Evolutionary conservation across 345 rosid species (phyloP).

Genomic region (Aurinia saxatilis): DNA sequence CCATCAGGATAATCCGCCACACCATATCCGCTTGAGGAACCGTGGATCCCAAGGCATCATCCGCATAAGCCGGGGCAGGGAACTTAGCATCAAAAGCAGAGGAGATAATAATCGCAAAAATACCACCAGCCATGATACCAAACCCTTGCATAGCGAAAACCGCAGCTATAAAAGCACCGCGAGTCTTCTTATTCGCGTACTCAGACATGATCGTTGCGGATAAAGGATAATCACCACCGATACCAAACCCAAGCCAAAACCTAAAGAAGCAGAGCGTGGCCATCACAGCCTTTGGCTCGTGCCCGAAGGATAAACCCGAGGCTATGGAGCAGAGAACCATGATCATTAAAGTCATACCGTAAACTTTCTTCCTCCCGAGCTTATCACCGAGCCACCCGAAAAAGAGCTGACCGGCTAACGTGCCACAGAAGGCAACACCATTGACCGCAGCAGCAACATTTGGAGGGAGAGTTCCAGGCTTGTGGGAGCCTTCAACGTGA

Average conservation of each 20-base stretch:
- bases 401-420: conserved; percentile 29
- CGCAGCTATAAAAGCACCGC: conserved; percentile 33
- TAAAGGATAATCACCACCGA: conserved; percentile 39
- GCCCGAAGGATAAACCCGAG: conserved; percentile 32
- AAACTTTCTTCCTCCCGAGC: conserved; percentile 71
- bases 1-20: conserved; percentile 38
- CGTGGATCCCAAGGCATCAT: conserved; percentile 21
- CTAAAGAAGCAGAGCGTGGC: conserved; percentile 30
- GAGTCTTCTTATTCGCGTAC: conserved; percentile 38
- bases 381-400: conserved; percentile 60
- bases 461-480: conserved; percentile 38
- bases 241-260: conserved; percentile 35
- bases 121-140: conserved; percentile 35
- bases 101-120: conserved; percentile 29
- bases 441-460: conserved; percentile 41
- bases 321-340: conserved; percentile 28
- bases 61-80: conserved; percentile 19
- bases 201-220: conserved; percentile 46
- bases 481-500: conserved; percentile 26
- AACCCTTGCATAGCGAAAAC: conserved; percentile 48
- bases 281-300: conserved; percentile 27
- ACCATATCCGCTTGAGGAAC: conserved; percentile 32
- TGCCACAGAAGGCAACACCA: conserved; percentile 41
- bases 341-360: conserved; percentile 33
- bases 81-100: conserved; percentile 28